Evolutionary conservation across 2,329 filamentous ascomycete genomes (phyloP).

Genomic region (Westerdykella ornata): DNA sequence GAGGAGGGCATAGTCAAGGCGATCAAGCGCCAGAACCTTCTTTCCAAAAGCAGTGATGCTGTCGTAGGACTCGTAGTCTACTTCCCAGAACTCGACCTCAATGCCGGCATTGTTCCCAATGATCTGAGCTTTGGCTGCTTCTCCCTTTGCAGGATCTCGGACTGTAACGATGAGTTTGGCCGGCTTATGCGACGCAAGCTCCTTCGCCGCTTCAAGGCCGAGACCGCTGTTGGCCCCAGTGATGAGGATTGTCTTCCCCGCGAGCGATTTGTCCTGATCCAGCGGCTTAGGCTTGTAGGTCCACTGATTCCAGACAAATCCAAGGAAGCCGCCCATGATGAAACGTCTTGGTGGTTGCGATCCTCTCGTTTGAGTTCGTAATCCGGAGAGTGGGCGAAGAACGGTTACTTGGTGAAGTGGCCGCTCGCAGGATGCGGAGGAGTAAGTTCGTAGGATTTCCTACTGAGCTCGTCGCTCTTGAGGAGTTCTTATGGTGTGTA

Average conservation of each 20-base stretch:
- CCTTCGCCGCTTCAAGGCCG: constrained; percentile 46
- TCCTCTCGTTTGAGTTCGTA: too few relatives aligned
- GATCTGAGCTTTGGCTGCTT: constrained; percentile 38
- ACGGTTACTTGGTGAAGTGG: too few relatives aligned
- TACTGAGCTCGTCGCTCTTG: too few relatives aligned
- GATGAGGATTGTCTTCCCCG: constrained; percentile 43
- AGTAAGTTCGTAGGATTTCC: neutral
- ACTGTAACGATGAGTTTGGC: constrained; percentile 43
- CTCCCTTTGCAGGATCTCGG: constrained; percentile 40
- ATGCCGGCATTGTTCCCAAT: constrained; percentile 16
- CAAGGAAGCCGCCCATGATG: constrained; percentile 11
- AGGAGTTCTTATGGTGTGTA: too few relatives aligned
- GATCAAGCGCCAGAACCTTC: constrained; percentile 31
- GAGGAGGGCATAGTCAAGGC: constrained; percentile 42
- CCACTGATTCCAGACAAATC: constrained; percentile 11
- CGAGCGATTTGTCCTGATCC: constrained; percentile 17
- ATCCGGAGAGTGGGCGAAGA: too few relatives aligned
- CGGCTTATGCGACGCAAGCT: constrained; percentile 41
- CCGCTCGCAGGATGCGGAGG: neutral
- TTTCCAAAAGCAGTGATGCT: constrained; percentile 42
- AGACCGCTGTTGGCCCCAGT: constrained; percentile 49
- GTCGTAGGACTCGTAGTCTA: constrained; percentile 44
- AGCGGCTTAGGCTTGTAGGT: constrained; percentile 12
- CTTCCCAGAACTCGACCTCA: constrained; percentile 39
- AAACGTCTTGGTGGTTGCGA: too few relatives aligned